These are phyloP conservation scores for Globisporangium spinosum DNA, from an alignment of 352 stramenopile species.

Conservation along the genomic window DNA sequence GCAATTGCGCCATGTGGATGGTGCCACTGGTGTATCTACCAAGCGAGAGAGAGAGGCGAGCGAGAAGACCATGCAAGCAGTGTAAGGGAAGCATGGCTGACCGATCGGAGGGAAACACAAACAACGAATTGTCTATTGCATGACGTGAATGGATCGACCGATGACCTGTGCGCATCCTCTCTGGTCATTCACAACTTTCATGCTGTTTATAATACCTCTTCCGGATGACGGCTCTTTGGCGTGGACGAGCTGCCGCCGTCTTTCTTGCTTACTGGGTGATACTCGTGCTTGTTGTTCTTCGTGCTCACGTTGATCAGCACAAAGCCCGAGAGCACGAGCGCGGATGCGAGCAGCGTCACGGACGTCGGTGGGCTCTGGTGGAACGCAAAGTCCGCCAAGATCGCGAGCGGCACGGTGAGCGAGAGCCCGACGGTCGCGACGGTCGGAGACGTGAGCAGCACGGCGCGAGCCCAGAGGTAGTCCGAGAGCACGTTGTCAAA, in stretches of 20 bases:
- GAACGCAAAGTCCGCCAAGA: constrained; percentile 86
- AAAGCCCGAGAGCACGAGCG: constrained; percentile 74
- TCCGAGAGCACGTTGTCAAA: constrained; percentile 95
- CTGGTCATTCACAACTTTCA: neutral
- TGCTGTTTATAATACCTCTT: constrained; percentile 14
- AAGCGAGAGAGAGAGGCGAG: neutral
- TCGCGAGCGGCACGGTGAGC: constrained; percentile 95
- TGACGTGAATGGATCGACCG: neutral
- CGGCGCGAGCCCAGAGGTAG: constrained; percentile 93
- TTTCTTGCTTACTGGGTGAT: constrained; percentile 34
- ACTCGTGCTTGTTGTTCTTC: constrained; percentile 62
- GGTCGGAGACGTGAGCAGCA: constrained; percentile 95
- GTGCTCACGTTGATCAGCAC: constrained; percentile 50
- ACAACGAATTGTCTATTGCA: neutral
- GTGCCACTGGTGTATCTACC: neutral
- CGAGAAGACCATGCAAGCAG: neutral
- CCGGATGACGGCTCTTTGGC: constrained; percentile 1
- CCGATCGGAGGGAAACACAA: neutral
- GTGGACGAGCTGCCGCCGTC: constrained; percentile 15
- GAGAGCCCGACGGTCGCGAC: constrained; percentile 95
- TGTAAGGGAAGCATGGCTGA: neutral
- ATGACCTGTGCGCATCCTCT: neutral
- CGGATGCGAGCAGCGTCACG: constrained; percentile 56
- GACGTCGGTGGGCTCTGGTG: constrained; percentile 45
- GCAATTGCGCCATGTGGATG: neutral